These are phyloP conservation scores for Dactylonectria estremocensis DNA, from an alignment of 2,329 filamentous ascomycete genomes.

Conservation along the genomic window DNA sequence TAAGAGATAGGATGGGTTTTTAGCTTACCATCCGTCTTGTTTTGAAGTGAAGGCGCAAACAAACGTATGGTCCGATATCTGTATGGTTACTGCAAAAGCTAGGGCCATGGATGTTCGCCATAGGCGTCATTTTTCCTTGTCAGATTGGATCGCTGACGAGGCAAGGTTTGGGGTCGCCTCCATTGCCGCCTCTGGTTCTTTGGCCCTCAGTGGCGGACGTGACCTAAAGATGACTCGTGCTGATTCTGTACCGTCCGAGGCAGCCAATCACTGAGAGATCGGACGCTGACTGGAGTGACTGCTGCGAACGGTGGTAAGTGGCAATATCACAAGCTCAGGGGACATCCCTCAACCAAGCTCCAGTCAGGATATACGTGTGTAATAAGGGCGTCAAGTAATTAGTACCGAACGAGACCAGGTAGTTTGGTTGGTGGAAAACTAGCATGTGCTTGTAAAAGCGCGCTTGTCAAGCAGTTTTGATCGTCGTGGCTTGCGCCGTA, in stretches of 20 bases:
- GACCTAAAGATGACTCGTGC: not conserved
- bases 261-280: not conserved
- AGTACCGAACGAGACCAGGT: not conserved
- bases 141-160: not conserved
- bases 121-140: not conserved
- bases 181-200: not conserved
- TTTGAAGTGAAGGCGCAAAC: too few relatives aligned
- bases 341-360: too few relatives aligned
- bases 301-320: not conserved
- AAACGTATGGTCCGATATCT: too few relatives aligned
- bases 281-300: not conserved
- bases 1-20: too few relatives aligned
- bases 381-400: too few relatives aligned
- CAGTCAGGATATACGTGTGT: too few relatives aligned
- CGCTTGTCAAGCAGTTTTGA: not conserved
- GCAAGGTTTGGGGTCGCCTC: not conserved
- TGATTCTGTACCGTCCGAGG: not conserved
- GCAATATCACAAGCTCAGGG: not conserved
- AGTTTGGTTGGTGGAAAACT: not conserved
- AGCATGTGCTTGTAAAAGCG: not conserved
- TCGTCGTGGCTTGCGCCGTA: conserved; percentile 14
- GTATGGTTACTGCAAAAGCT: too few relatives aligned
- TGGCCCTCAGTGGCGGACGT: not conserved
- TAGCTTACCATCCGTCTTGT: too few relatives aligned
- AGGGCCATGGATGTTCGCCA: not conserved